Percentiles rank a stretch among this genome's conserved stretches.
Evolutionary conservation across 148 eudicot genomes (phyloP).

Genomic region (Linanthus parryae): DNA sequence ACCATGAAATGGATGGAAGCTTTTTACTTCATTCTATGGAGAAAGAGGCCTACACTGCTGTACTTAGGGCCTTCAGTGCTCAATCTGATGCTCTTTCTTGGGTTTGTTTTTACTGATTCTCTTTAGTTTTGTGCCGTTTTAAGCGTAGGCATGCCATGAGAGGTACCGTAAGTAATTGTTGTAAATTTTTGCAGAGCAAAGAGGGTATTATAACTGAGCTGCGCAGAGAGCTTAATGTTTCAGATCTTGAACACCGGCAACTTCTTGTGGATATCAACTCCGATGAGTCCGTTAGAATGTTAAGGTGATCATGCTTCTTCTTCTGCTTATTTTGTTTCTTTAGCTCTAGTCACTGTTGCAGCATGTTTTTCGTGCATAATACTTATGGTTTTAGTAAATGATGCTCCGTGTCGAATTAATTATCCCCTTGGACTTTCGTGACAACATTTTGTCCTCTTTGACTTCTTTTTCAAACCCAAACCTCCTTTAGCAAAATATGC

Average conservation of each 20-base stretch:
- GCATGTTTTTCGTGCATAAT: too few relatives aligned
- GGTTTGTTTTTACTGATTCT: constrained; percentile 1
- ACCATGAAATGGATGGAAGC: background rate
- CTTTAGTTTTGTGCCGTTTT: too few relatives aligned
- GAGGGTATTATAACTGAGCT: constrained; percentile 16
- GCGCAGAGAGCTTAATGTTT: constrained; percentile 17
- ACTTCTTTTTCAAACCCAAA: too few relatives aligned
- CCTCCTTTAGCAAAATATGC: too few relatives aligned
- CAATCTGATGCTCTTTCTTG: constrained; percentile 11
- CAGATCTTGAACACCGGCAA: constrained; percentile 12
- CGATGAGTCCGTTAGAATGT: constrained; percentile 11
- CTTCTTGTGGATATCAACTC: constrained; percentile 7
- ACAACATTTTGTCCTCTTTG: too few relatives aligned
- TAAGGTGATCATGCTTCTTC: constrained; percentile 7
- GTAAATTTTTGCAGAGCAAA: constrained; percentile 5
- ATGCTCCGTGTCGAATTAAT: too few relatives aligned
- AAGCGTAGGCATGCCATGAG: too few relatives aligned
- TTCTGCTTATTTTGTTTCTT: background rate
- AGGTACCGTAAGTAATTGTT: too few relatives aligned
- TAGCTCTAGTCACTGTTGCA: too few relatives aligned
- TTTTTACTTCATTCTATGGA: background rate
- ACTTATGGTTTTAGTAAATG: too few relatives aligned
- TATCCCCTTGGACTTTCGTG: too few relatives aligned
- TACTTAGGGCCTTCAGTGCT: constrained; percentile 3
- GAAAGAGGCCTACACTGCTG: background rate